phyloP scores from a whole-genome alignment of 495 filamentous ascomycete genomes.

The Pyronema domesticum region DNA sequence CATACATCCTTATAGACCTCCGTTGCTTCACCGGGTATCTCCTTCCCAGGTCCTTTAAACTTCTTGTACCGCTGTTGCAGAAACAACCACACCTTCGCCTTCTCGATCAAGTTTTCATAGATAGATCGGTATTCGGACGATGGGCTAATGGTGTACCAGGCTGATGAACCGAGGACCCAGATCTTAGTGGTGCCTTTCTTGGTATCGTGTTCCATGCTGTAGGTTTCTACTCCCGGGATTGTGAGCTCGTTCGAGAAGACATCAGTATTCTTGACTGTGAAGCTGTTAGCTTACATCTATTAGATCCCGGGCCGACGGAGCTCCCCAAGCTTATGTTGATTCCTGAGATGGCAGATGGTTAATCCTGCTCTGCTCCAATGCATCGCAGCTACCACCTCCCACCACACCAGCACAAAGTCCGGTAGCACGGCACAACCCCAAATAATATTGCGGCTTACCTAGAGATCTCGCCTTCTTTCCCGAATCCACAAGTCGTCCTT shows the following conservation, averaged over 20 bases:
- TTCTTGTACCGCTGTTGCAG: constrained; percentile 12
- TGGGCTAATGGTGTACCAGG: constrained; percentile 16
- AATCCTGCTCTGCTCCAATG: no score
- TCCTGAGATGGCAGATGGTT: no score
- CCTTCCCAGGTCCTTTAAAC: neutral
- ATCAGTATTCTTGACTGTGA: neutral
- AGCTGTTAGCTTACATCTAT: no score
- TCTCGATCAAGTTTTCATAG: constrained; percentile 11
- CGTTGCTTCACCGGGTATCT: neutral
- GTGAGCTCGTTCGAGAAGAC: neutral
- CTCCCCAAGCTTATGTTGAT: no score
- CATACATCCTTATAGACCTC: constrained; percentile 3
- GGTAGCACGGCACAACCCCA: no score
- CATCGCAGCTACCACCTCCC: no score
- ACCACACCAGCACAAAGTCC: no score
- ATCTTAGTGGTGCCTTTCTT: constrained; percentile 7
- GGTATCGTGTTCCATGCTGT: constrained; percentile 7
- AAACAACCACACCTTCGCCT: constrained; percentile 16
- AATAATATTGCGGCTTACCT: no score
- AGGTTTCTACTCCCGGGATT: neutral
- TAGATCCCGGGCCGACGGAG: no score
- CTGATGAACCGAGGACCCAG: constrained; percentile 13
- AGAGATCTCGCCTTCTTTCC: neutral
- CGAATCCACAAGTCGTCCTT: constrained; percentile 3
- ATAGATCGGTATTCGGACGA: constrained; percentile 6